Conservation (phyloP, 495 filamentous ascomycete species). For the Trichocladium uniseriatum region DNA sequence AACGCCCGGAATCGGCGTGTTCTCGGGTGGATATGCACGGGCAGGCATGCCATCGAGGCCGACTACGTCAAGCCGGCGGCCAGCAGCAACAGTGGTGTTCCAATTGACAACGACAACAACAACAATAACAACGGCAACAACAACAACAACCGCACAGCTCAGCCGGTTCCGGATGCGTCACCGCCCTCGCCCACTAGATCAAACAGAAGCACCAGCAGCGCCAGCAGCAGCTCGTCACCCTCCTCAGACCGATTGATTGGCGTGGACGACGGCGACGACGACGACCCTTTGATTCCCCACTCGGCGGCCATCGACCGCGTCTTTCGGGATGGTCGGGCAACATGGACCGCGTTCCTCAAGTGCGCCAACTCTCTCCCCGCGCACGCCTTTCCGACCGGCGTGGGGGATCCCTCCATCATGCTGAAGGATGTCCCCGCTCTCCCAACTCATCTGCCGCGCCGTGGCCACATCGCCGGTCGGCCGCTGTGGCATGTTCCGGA, state of each 20-base stretch:
- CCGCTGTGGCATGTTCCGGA: background rate
- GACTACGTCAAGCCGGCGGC: background rate
- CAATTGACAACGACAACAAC: no score
- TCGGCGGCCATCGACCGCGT: background rate
- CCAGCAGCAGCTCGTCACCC: background rate
- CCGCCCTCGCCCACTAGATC: no score
- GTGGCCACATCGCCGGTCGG: background rate
- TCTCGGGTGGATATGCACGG: background rate
- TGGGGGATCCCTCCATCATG: background rate
- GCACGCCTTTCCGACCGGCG: background rate
- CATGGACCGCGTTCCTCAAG: background rate
- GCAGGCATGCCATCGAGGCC: background rate
- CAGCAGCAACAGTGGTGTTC: background rate
- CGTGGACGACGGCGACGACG: background rate
- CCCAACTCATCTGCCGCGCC: background rate
- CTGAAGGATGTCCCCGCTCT: background rate
- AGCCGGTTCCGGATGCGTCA: no score
- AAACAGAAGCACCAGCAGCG: no score
- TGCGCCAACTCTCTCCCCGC: background rate
- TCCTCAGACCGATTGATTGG: background rate
- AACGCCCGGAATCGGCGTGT: no score
- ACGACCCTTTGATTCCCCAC: background rate
- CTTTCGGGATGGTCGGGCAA: background rate
- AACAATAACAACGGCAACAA: no score
- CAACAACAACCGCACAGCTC: no score